A percentile compares a stretch with the other conserved stretches of the same genome.
phyloP scores from a whole-genome alignment of 1,284 basidiomycete species.

The Rhodotorula mucilaginosa region DNA sequence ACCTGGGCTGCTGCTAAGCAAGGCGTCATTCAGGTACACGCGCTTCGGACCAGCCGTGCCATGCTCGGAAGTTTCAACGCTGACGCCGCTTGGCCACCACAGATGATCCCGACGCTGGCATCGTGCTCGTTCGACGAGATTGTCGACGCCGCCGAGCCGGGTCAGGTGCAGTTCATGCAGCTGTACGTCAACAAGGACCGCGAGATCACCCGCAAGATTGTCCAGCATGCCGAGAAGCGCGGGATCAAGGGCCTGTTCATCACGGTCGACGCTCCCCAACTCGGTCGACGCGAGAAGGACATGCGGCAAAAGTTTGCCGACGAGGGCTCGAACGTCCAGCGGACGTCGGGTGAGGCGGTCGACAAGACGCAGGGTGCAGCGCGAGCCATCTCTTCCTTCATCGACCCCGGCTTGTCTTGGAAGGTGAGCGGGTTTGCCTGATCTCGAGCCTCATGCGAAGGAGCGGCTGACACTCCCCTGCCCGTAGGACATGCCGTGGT shows the following conservation, averaged over 20 bases:
- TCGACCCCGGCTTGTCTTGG: conserved; percentile 86
- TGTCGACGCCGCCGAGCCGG: conserved; percentile 71
- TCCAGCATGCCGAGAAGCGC: conserved; percentile 62
- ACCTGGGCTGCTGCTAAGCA: conserved; percentile 79
- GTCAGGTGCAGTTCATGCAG: conserved; percentile 57
- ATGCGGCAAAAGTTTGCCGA: conserved; percentile 96
- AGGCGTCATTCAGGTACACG: conserved; percentile 64
- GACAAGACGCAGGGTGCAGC: conserved; percentile 88
- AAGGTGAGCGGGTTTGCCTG: conserved; percentile 43
- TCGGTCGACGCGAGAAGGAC: conserved; percentile 70
- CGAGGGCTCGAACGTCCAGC: conserved; percentile 49
- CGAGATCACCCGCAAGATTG: conserved; percentile 72
- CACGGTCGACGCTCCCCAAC: conserved; percentile 88
- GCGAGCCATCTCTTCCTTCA: conserved; percentile 91
- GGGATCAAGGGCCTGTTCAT: conserved; percentile 55
- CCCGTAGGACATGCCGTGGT: conserved; percentile 69
- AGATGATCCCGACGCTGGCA: conserved; percentile 61
- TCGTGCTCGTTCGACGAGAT: conserved; percentile 74
- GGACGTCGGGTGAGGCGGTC: conserved; percentile 54
- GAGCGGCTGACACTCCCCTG: background rate
- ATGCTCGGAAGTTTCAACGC: too few relatives aligned
- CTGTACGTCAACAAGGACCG: conserved; percentile 77
- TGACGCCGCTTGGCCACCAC: background rate
- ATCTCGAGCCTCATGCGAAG: too few relatives aligned
- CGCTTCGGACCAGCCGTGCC: too few relatives aligned